A percentile compares a stretch with the other conserved stretches of the same genome.
phyloP scores from a whole-genome alignment of 140 eudicot species.

The Anethum foeniculum region DNA sequence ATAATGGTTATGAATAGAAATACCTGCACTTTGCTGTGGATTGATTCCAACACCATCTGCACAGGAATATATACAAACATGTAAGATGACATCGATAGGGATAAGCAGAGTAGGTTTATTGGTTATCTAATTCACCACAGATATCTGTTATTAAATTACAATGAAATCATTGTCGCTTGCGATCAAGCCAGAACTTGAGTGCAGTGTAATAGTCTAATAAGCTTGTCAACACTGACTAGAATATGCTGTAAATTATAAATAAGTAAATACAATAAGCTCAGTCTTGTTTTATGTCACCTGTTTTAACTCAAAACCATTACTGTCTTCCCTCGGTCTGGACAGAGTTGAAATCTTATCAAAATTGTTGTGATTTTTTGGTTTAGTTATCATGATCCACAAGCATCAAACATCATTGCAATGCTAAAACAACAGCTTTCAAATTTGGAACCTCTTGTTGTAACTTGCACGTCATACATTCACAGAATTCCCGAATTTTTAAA shows the following conservation, averaged over 20 bases:
- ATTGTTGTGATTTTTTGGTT: background rate
- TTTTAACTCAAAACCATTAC: background rate
- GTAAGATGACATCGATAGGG: background rate
- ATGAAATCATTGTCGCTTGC: background rate
- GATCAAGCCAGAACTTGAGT: background rate
- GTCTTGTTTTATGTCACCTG: background rate
- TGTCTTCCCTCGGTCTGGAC: background rate
- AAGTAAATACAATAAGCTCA: background rate
- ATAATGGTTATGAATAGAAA: background rate
- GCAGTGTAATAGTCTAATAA: background rate
- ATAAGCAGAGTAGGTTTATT: background rate
- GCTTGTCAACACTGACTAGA: background rate
- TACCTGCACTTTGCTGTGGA: slow-evolving; percentile 63
- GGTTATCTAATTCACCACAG: background rate
- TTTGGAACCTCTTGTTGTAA: background rate
- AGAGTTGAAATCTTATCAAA: background rate
- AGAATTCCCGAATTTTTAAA: background rate
- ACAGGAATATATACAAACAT: slow-evolving; percentile 8
- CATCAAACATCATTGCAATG: background rate
- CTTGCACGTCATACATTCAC: background rate
- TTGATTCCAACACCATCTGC: slow-evolving; percentile 97
- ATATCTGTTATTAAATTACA: background rate
- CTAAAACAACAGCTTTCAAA: background rate
- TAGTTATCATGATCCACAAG: background rate
- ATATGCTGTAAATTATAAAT: background rate